Evolutionary conservation across 2,329 filamentous ascomycete species (phyloP).

Genomic region (Passalora sequoiae): DNA sequence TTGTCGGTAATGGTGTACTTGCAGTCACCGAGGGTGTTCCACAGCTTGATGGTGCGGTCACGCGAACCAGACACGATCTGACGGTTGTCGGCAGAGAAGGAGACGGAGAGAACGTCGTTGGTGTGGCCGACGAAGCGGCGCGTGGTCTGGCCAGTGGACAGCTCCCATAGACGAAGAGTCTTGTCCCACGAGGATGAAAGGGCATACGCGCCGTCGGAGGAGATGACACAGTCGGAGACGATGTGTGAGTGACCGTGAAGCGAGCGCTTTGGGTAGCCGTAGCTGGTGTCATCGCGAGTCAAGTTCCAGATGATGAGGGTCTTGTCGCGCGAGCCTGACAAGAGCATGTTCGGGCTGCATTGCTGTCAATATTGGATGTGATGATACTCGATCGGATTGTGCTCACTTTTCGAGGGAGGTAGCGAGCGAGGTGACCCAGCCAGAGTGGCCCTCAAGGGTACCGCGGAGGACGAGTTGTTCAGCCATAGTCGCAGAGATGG

Average conservation of each 20-base stretch:
- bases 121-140: conserved; percentile 98
- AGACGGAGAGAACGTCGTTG: conserved; percentile 99
- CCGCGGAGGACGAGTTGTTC: conserved; percentile 43
- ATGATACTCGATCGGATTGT: conserved; percentile 29
- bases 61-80: conserved; percentile 99
- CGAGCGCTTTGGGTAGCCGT: conserved; percentile 98
- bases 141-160: conserved; percentile 93
- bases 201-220: conserved; percentile 97
- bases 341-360: conserved; percentile 93
- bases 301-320: conserved; percentile 99
- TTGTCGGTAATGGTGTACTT: conserved; percentile 99
- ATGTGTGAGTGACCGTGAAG: conserved; percentile 99
- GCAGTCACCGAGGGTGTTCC: conserved; percentile 99
- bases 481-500: too few relatives aligned
- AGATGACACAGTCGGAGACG: conserved; percentile 99
- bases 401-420: conserved; percentile 93
- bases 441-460: conserved; percentile 76
- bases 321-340: conserved; percentile 97
- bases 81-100: conserved; percentile 99
- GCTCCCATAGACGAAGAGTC: conserved; percentile 99
- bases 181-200: conserved; percentile 99
- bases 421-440: conserved; percentile 98
- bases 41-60: conserved; percentile 99
- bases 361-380: conserved; percentile 34
- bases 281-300: conserved; percentile 94